Base-by-base conservation (phyloP, 495 filamentous ascomycete species). In the Evansstolkia leycettana region DNA sequence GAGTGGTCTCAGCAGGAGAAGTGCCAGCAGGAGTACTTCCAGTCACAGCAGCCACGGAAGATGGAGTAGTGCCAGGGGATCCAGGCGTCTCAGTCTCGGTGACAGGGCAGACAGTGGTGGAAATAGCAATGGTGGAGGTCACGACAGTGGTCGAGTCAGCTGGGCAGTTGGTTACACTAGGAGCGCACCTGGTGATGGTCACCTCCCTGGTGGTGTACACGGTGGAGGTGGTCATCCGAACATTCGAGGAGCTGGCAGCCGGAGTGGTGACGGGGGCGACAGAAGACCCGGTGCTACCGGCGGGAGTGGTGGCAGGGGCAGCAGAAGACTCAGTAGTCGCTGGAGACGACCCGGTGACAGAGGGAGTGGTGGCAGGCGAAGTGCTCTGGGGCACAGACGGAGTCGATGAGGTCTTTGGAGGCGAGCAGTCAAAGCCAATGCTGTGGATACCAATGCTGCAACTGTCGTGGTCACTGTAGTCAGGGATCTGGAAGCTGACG, bases 371-470 rank as follows among this genome's bases (percentile, higher is more conserved):
- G 29, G 56, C 40, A 38, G 49, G 52, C 19, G 37, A 19, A 16
- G 29, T 14, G 15, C 29, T 31, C 29, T 9, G 11, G 2, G 29
- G 15, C 5, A 31, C 15, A 15, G 29, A 16, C 17, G 29, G 29
- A 31, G 11, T n/a, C 27, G 11, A n/a, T 5, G 5, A 6, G 11
- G 27, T n/a, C 13, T 29, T 29, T 4, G 20, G 20, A 26, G 70
- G 65, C 39, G 62, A 67, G 69, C 88, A 94, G 63, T 88, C 73
- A 51, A 92, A 95, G 47, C 68, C 73, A 50, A 94, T 75, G 43
- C 59, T 71, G 64, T 83, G 79, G 45, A 94, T 75, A 41, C 75
- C 75, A 47, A 94, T 68, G 36, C 68, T 69, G 62, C 85, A 89
- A 37, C 51, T 51, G 27, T 61, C 53, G 24, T 58, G 46, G 29